Evolutionary conservation across 2,329 filamentous ascomycete species (phyloP), one percentile per base, ranked within the genome.

Genomic region (Aureobasidium musti): DNA sequence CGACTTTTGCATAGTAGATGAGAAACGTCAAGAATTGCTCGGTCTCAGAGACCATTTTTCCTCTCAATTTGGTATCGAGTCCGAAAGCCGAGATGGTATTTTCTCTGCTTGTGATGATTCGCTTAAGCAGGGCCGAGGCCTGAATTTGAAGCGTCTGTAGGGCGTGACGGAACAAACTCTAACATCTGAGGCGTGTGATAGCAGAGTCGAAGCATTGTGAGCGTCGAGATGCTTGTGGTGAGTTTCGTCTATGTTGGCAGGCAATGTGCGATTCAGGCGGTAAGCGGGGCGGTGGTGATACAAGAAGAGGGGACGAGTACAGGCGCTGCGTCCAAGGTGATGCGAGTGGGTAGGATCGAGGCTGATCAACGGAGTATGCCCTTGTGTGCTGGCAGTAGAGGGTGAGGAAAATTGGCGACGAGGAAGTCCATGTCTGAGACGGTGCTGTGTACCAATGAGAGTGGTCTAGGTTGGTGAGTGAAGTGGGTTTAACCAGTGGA

Each of bases 21-120:
- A 99, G 94, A 95, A 78, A 97, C 92, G 95, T 95, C 79, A 99
- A 99, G 84, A 98, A 99, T 65, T 63, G 45, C 60, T 52, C 50
- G 53, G 61, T 54, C 54, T 57, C 53, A 67, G 56, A 65, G 67
- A 65, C 68, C 65, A 69, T 37, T 65, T 41, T 52, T 54, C 33
- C 39, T 53, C 49, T 64, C 61, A 30, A 28, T 10, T n/a, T 23
- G 17, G 19, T 2, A 49, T 45, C 39, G 61, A 64, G 49, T 64
- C 37, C 26, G 5, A 41, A 26, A 21, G 26, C 21, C 21, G 23
- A 47, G 23, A 50, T 14, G 17, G 59, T 43, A 19, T 45, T 64
- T 54, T 53, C 30, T 41, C 23, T 17, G 47, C 8, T 45, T 43
- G 61, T 54, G 37, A 13, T 50, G 8, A 28, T 52, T 61, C 21